phyloP scores from a whole-genome alignment of 2,329 filamentous ascomycete genomes.

The Colletotrichum spaethianum region DNA sequence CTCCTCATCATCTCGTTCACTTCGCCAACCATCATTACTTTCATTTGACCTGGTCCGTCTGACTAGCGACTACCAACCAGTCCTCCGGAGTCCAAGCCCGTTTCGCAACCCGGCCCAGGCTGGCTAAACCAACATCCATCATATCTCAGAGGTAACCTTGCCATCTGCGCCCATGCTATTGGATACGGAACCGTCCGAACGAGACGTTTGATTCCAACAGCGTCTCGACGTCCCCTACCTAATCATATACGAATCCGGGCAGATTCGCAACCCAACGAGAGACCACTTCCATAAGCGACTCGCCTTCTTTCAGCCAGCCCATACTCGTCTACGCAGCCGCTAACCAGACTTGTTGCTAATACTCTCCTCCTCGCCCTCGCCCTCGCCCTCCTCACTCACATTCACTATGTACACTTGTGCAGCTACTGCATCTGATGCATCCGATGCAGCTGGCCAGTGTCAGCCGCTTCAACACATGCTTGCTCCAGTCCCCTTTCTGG shows the following conservation, averaged over 20 bases:
- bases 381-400: not conserved
- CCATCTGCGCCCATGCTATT: not conserved
- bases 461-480: not conserved
- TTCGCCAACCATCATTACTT: too few species aligned
- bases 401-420: not conserved
- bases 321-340: not conserved
- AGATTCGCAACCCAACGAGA: not conserved
- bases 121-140: constrained; percentile 16
- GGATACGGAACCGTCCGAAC: not conserved
- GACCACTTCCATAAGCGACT: not conserved
- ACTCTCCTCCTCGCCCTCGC: too few species aligned
- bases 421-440: not conserved
- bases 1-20: not conserved
- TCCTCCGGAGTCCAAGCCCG: constrained; percentile 18
- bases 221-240: not conserved
- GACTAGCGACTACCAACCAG: not conserved
- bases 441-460: not conserved
- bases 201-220: not conserved
- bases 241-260: not conserved
- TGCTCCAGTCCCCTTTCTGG: not conserved
- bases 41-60: too few species aligned
- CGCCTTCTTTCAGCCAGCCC: not conserved
- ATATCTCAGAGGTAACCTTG: not conserved
- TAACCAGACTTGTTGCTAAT: not conserved
- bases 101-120: constrained; percentile 22